Base-by-base conservation (phyloP, 1,139 yeast genomes). In the Suhomyces ambrosiae region DNA sequence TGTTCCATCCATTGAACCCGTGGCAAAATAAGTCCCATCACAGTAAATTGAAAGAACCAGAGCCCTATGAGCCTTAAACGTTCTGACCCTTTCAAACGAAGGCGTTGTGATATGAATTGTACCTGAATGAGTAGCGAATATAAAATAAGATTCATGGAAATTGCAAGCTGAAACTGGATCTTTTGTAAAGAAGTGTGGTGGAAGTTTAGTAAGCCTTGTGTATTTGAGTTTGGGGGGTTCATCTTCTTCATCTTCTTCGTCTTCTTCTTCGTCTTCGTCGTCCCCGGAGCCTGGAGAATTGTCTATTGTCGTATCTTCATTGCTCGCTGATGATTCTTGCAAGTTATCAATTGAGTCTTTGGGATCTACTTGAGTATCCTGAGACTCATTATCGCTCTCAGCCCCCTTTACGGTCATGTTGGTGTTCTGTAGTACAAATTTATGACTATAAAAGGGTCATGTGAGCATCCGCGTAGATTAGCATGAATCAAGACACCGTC, bases 1-100 rank as follows among this genome's bases (percentile, higher is more conserved):
- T 0, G 96, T 86, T 0, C 98, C 97, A 56, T 92, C 97, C 71
- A 90, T 83, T 0, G 97, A 88, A 0, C 90, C 96, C 0, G 95
- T 82, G 0, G 90, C 95, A 48, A 90, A 79, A 50, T 73, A 80
- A 9, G 62, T 60, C 0, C 94, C 95, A 52, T 88, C 95, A 0
- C 86, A 76, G 40, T 82, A 78, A 3, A 82, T 65, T 0, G 88
- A 78, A 28, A 90, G 63, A 2, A 92, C 78, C 0, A 96, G 87
- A 0, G 97, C 92, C 32, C 87, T 69, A 51, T 94, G 97, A 1
- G 94, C 92, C 49, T 87, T 79, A 45, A 86, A 75, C 0, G 96
- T 82, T 27, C 94, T 69, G 2, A 88, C 65, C 0, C 80, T 58
- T 4, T 71, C 62, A 46, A 85, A 72, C 29, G 80, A 78, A 0